Conservation (phyloP, 2,329 filamentous ascomycete genomes). For the Pseudocercospora vitis region DNA sequence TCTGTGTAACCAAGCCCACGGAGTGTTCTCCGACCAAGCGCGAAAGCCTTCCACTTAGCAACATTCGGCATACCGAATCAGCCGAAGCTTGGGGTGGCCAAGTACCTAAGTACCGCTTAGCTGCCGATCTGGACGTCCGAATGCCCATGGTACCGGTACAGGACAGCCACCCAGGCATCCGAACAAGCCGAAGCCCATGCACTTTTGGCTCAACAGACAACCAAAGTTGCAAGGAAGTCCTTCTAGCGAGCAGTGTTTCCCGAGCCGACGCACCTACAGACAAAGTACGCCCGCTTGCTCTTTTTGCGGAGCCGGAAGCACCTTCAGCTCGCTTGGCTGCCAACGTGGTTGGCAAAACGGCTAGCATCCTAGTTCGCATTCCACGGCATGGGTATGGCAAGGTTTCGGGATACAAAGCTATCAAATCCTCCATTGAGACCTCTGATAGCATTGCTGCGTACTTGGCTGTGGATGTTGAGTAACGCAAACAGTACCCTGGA, state of each 20-base stretch:
- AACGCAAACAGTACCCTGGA: background rate
- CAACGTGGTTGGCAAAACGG: background rate
- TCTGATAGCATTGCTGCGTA: background rate
- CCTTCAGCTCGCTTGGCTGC: background rate
- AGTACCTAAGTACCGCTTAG: too few relatives aligned
- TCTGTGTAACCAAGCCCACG: background rate
- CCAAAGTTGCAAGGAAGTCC: too few relatives aligned
- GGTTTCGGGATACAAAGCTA: background rate
- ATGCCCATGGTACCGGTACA: too few relatives aligned
- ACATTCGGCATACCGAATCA: too few relatives aligned
- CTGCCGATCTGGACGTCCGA: too few relatives aligned
- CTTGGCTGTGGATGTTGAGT: background rate
- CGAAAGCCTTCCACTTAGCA: background rate
- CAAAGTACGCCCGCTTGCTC: background rate
- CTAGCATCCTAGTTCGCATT: background rate
- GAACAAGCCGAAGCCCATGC: too few relatives aligned
- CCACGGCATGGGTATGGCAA: background rate
- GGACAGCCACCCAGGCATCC: too few relatives aligned
- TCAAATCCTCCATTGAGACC: background rate
- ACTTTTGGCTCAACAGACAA: too few relatives aligned
- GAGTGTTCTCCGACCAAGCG: background rate
- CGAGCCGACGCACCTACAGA: background rate
- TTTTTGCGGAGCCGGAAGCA: background rate
- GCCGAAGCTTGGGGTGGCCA: too few relatives aligned
- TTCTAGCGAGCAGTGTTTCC: too few relatives aligned